Evolutionary conservation across 371 early-diverging fungal species (phyloP).

Genomic region (Zychaea mexicana): DNA sequence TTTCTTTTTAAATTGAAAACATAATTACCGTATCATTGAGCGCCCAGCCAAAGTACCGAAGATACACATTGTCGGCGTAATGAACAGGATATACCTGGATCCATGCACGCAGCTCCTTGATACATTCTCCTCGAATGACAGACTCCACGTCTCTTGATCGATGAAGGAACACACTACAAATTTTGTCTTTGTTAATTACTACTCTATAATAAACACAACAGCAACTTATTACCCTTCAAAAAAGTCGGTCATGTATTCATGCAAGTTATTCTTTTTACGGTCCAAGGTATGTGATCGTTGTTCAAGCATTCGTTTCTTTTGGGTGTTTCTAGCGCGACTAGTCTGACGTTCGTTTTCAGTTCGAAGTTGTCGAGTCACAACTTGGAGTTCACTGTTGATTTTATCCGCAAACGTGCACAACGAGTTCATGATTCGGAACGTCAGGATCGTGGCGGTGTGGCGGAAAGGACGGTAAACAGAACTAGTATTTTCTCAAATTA

Average conservation of each 20-base stretch:
- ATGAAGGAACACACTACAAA: constrained; percentile 77
- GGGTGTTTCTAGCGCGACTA: constrained; percentile 13
- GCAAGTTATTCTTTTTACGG: constrained; percentile 33
- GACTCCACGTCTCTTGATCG: constrained; percentile 90
- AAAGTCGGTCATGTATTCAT: constrained; percentile 57
- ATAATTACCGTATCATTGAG: constrained; percentile 75
- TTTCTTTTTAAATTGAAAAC: no score
- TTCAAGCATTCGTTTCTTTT: constrained; percentile 18
- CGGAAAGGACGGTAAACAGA: constrained; percentile 88
- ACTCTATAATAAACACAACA: no score
- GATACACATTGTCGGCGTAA: constrained; percentile 74
- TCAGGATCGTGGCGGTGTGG: constrained; percentile 80
- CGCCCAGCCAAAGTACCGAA: constrained; percentile 87
- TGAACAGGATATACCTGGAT: constrained; percentile 65
- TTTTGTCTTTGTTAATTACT: background rate
- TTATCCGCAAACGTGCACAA: constrained; percentile 67
- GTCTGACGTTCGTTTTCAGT: constrained; percentile 29
- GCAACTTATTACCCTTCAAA: constrained; percentile 74
- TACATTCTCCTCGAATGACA: constrained; percentile 82
- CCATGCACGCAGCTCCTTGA: constrained; percentile 81
- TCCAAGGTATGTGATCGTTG: constrained; percentile 18
- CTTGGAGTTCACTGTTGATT: constrained; percentile 56
- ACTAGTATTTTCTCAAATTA: no score
- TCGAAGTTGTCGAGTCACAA: constrained; percentile 64
- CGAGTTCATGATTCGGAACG: constrained; percentile 58